phyloP scores from a whole-genome alignment of 257 asterid species.

The Gardenia jasminoides region DNA sequence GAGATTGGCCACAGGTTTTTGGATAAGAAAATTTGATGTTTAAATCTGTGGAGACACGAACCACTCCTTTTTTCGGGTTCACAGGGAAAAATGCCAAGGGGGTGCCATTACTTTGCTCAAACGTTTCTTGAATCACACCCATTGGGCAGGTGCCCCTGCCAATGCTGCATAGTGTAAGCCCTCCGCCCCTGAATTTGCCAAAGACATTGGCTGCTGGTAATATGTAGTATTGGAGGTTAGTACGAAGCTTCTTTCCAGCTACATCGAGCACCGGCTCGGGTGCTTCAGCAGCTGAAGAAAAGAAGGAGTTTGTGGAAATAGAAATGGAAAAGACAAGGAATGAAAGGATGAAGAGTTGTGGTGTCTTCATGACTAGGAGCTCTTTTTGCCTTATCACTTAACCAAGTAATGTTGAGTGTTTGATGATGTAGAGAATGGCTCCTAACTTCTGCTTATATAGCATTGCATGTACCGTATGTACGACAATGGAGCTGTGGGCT shows the following conservation, averaged over 20 bases:
- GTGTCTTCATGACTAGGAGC: neutral
- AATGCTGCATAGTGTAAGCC: neutral
- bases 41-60: slow-evolving; percentile 3
- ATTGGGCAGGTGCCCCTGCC: slow-evolving; percentile 4
- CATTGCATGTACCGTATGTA: no score
- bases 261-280: neutral
- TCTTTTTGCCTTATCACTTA: no score
- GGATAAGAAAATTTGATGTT: slow-evolving; percentile 7
- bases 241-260: slow-evolving; percentile 6
- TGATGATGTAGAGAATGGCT: no score
- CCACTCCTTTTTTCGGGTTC: neutral
- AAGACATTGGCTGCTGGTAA: neutral
- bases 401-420: no score
- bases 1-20: no score
- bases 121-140: neutral
- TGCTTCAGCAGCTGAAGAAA: slow-evolving; percentile 16
- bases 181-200: neutral
- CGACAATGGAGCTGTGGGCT: no score
- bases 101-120: neutral
- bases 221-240: slow-evolving; percentile 5
- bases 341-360: neutral
- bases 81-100: neutral
- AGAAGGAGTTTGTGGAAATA: neutral
- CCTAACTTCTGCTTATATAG: no score
- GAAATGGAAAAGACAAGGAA: neutral